phyloP scores from a whole-genome alignment of 164 flowering plant species.

The Buxus sempervirens region DNA sequence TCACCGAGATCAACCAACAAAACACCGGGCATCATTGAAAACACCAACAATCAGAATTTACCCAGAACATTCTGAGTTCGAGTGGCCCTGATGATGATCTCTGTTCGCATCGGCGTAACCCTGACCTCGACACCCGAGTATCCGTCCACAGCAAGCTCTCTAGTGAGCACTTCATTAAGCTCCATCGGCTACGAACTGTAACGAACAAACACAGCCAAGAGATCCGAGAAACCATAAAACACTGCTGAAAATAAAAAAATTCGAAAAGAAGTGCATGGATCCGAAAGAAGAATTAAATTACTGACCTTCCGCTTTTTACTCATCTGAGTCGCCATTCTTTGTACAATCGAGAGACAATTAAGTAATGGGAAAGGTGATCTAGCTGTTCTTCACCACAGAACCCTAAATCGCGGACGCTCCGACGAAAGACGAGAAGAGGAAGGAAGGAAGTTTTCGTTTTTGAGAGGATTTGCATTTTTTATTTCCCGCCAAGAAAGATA shows the following conservation, averaged over 20 bases:
- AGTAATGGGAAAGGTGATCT: background rate
- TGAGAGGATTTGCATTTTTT: no score
- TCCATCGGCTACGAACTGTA: no score
- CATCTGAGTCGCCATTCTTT: slow-evolving; percentile 54
- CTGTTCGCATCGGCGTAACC: no score
- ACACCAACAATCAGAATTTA: slow-evolving; percentile 12
- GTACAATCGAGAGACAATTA: background rate
- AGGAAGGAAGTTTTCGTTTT: no score
- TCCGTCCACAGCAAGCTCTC: no score
- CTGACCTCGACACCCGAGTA: no score
- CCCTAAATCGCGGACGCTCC: slow-evolving; percentile 13
- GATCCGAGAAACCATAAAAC: background rate
- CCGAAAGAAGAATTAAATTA: background rate
- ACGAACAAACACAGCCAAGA: background rate
- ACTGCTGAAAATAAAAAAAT: background rate
- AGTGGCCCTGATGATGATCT: no score
- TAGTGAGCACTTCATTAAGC: no score
- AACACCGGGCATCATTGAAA: background rate
- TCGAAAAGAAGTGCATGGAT: background rate
- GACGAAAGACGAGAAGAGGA: background rate
- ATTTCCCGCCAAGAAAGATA: no score
- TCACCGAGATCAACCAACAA: background rate
- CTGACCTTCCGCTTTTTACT: slow-evolving; percentile 66
- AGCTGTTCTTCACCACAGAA: background rate
- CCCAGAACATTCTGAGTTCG: slow-evolving; percentile 70